Evolutionary conservation across 345 rosid species (phyloP).

Genomic region (Brassica napus): Da-Ae NC_063437.1:19141001-19141500

Average conservation of each 20-base stretch:
- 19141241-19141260: not conserved
- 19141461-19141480: slow-evolving; percentile 48
- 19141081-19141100: not conserved
- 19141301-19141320: too few species aligned
- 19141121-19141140: not conserved
- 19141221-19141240: not conserved
- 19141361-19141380: slow-evolving; percentile 47
- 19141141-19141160: not conserved
- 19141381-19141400: slow-evolving; percentile 52
- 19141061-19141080: not conserved
- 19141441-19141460: slow-evolving; percentile 20
- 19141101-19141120: not conserved
- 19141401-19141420: slow-evolving; percentile 53
- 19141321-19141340: not conserved
- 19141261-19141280: not conserved
- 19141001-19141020: not conserved
- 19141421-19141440: slow-evolving; percentile 65
- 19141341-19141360: slow-evolving; percentile 40
- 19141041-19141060: not conserved
- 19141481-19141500: slow-evolving; percentile 45
- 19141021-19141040: not conserved
- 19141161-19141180: not conserved
- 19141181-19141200: not conserved
- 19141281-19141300: too few species aligned
- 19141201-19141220: not conserved